These are phyloP conservation scores for Mortierella sp. DNA, from an alignment of 371 early-diverging fungal species.

Conservation along the genomic window DNA sequence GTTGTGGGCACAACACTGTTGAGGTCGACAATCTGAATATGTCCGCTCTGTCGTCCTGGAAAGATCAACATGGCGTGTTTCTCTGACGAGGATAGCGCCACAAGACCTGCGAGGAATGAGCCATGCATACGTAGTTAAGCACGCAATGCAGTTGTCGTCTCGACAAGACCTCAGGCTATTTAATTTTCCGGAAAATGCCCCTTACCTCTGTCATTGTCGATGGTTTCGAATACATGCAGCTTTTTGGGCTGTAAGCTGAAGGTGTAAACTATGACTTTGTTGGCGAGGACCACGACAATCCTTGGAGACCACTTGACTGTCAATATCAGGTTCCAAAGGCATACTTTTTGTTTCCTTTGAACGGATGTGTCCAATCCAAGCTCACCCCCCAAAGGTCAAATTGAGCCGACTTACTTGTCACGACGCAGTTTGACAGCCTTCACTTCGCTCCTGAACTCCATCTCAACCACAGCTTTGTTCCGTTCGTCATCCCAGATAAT, in stretches of 20 bases:
- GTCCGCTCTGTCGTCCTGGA: conserved; percentile 84
- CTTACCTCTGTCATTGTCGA: conserved; percentile 82
- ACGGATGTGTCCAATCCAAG: neutral
- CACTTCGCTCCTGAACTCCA: conserved; percentile 86
- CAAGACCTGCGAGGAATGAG: conserved; percentile 58
- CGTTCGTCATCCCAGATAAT: conserved; percentile 89
- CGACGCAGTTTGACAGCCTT: conserved; percentile 82
- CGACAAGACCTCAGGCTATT: no score
- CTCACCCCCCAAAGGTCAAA: neutral
- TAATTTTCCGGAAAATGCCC: no score
- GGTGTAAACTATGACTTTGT: conserved; percentile 87
- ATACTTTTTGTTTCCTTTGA: no score
- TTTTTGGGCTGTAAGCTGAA: conserved; percentile 76
- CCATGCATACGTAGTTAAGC: no score
- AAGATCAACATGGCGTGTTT: conserved; percentile 75
- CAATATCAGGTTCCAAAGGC: no score
- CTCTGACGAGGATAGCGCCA: conserved; percentile 72
- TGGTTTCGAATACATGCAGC: conserved; percentile 86
- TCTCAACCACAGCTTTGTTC: conserved; percentile 75
- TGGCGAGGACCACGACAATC: conserved; percentile 80
- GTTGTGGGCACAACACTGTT: conserved; percentile 64
- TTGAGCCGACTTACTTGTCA: conserved; percentile 69
- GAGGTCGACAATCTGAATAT: conserved; percentile 88
- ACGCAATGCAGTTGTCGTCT: no score
- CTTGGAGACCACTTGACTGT: conserved; percentile 53